Percentiles rank a stretch among this genome's conserved stretches.
phyloP scores from a whole-genome alignment of 2,329 filamentous ascomycete species.

The Penicillium concentricum region DNA sequence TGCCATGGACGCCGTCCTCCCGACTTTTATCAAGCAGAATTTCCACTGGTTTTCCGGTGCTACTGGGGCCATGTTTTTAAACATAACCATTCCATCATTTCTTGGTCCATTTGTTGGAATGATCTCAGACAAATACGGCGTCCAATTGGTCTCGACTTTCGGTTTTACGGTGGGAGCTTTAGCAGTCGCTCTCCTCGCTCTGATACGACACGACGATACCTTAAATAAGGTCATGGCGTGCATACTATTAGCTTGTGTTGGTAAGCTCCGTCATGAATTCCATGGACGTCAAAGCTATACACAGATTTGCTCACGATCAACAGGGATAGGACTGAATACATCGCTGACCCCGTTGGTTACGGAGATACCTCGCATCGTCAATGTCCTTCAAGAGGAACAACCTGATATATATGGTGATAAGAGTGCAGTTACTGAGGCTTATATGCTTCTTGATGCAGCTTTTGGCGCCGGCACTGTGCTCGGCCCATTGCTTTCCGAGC shows the following conservation, averaged over 20 bases:
- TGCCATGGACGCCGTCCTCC: slow-evolving; percentile 3
- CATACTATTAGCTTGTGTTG: background rate
- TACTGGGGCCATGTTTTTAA: slow-evolving; percentile 4
- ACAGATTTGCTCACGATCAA: background rate
- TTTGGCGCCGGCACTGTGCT: slow-evolving; percentile 7
- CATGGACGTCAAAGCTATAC: too few relatives aligned
- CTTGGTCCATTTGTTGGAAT: slow-evolving; percentile 5
- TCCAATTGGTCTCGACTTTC: background rate
- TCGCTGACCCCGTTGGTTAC: slow-evolving; percentile 3
- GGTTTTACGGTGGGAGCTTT: background rate
- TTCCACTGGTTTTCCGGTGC: slow-evolving; percentile 7
- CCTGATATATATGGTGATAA: slow-evolving; percentile 1
- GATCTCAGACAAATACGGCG: slow-evolving; percentile 4
- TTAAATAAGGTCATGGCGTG: background rate
- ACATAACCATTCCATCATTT: slow-evolving; percentile 4
- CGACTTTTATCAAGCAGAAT: slow-evolving; percentile 1
- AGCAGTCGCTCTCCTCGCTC: background rate
- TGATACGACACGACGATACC: background rate
- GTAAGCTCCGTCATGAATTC: background rate
- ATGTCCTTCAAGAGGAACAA: background rate
- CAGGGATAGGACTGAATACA: slow-evolving; percentile 4
- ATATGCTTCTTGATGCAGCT: slow-evolving; percentile 12
- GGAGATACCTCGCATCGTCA: slow-evolving; percentile 6
- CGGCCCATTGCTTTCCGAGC: background rate
- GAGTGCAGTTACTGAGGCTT: background rate